Conservation (phyloP, 768 basidiomycete genomes). For the Leccinellum rugosiceps region DNA sequence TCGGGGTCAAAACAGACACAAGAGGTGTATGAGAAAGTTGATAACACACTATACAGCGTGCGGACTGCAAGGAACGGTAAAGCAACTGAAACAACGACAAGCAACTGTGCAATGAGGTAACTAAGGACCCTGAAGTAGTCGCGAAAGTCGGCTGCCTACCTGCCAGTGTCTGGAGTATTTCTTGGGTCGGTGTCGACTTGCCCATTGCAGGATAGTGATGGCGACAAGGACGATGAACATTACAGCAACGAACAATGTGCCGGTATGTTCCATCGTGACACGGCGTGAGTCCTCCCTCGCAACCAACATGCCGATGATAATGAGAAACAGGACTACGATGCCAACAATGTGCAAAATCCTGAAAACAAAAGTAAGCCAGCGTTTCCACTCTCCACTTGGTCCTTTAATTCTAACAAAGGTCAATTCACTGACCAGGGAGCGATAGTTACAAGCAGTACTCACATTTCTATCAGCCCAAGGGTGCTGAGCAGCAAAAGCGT, state of each 20-base stretch:
- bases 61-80: constrained; percentile 58
- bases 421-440: not conserved
- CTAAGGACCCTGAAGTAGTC: constrained; percentile 1
- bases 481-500: constrained; percentile 38
- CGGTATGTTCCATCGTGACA: constrained; percentile 27
- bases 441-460: constrained; percentile 10
- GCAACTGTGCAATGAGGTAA: constrained; percentile 40
- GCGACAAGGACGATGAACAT: constrained; percentile 44
- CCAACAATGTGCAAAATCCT: constrained; percentile 31
- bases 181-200: constrained; percentile 39
- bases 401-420: constrained; percentile 26
- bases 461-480: constrained; percentile 37
- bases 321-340: constrained; percentile 27
- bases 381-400: constrained; percentile 15
- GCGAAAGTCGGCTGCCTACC: constrained; percentile 30
- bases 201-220: constrained; percentile 49
- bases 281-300: not conserved
- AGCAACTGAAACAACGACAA: constrained; percentile 49
- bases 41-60: constrained; percentile 48
- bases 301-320: not conserved
- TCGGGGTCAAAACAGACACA: constrained; percentile 29
- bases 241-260: constrained; percentile 31
- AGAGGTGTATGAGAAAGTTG: constrained; percentile 49
- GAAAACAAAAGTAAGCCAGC: constrained; percentile 9
- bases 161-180: constrained; percentile 18